Evolutionary conservation across 352 stramenopile genomes (phyloP), one percentile per base, ranked within the genome.

Genomic region (Phytophthora aleatoria): DNA sequence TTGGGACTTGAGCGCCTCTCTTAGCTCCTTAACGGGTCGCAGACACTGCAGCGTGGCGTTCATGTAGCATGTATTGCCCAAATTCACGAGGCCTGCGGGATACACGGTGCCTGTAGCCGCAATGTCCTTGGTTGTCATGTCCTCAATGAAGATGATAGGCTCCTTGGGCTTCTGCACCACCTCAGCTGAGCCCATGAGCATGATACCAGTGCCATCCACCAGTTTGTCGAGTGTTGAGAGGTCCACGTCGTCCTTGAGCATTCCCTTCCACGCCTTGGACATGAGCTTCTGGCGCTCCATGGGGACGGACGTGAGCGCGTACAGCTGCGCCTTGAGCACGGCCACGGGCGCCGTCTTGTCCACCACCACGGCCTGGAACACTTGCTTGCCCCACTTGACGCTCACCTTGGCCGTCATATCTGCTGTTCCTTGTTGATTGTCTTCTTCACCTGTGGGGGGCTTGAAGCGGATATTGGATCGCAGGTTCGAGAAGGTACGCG

Each of bases 1-100:
- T 48, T 89, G 82, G 26, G 77, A 56, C 45, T 84, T 79, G 13
- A 98, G 78, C 35, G 87, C 85, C 10, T 87, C 62, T 27, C 95
- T 90, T 28, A 99, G 83, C 60, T 98, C 90, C 20, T 83, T 90
- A 38, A 98, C 85, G 1, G 87, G 84, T 5, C 94, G 91, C 20
- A 99, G 76, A 71, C 95, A 98, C 72, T 94, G 85, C 44, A 99
- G 72, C 30, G 97, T 98, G 24, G 91, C 93, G 71, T 99, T 99
- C 79, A 99, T 94, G 77, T 94, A 96, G 68, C 87, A 96, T 50
- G 87, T 96, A 66, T 96, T 93, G 69, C 96, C 96, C 20, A 99
- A 69, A 65, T 99, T 99, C 50, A 92, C 77, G 26, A 99, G 81
- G 1, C 96, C 96, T 5, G 93, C 92, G 2, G 97, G 97, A 52